phyloP scores from a whole-genome alignment of 2,329 filamentous ascomycete species.

The Scytalidium sp. region DNA sequence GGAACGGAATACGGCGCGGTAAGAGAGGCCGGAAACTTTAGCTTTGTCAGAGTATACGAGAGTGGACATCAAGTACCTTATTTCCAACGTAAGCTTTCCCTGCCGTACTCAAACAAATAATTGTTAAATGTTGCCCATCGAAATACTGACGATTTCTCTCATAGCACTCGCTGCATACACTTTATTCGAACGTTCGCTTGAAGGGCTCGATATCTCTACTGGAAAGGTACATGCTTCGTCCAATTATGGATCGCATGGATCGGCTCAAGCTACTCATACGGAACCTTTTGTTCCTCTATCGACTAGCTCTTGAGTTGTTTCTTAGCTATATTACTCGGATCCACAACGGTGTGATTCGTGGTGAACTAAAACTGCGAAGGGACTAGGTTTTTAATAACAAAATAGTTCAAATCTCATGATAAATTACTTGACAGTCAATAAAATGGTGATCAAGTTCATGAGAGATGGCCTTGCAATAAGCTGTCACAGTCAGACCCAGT shows the following conservation, averaged over 20 bases:
- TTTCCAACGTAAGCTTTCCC: slow-evolving; percentile 6
- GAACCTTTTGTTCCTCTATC: slow-evolving; percentile 16
- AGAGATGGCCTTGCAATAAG: too few species aligned
- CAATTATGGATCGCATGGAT: slow-evolving; percentile 17
- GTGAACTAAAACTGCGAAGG: too few species aligned
- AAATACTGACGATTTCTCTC: neutral
- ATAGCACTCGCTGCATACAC: slow-evolving; percentile 15
- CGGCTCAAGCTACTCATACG: slow-evolving; percentile 16
- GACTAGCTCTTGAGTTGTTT: neutral
- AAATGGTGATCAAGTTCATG: too few species aligned
- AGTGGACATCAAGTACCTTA: neutral
- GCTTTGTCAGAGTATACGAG: slow-evolving; percentile 23
- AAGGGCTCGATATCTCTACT: slow-evolving; percentile 35
- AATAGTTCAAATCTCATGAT: too few species aligned
- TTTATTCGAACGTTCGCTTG: slow-evolving; percentile 24
- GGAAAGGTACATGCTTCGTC: slow-evolving; percentile 29
- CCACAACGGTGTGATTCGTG: too few species aligned
- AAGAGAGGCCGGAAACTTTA: slow-evolving; percentile 53
- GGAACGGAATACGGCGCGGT: slow-evolving; percentile 53
- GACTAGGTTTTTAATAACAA: too few species aligned
- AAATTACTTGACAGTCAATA: too few species aligned
- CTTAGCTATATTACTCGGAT: too few species aligned
- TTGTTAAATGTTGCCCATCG: slow-evolving; percentile 19
- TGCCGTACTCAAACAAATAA: neutral
- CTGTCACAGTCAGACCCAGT: too few species aligned